Base-by-base conservation (phyloP, 2,329 filamentous ascomycete species). In the Beauveria varroae region DNA sequence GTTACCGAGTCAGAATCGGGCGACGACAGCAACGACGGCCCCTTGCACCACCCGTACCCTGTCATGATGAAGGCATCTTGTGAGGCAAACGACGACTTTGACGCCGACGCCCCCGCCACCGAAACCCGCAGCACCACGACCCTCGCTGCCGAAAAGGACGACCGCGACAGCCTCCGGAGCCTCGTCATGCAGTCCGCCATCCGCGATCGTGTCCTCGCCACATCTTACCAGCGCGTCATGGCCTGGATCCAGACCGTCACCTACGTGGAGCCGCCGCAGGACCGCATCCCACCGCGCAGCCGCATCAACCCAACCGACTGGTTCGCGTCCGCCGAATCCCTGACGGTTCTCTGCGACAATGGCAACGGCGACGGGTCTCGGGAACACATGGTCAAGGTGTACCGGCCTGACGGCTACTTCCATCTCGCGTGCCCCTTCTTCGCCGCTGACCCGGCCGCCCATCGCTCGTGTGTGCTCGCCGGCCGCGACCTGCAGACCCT, bases 101-200 rank as follows among this genome's bases (percentile, higher is more conserved):
- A 24, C 24, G 26, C 28, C 26, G 28, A 44, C n/a, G n/a, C 24
- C 8, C 14, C 28, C 26, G 53, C 37, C 20, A 59, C 57, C 24
- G 57, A 59, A 14, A 53, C 47, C 12, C 57, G 26, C 57, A 59
- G 47, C 57, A 58, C 34, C 56, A 58, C 44, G n/a, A 58, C 56
- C 18, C 20, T 58, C 9, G n/a, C 57, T 40, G 47, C 47, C 9
- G 49, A 52, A 3, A 34, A 24, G 22, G 56, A 51, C 30, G 18
- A 20, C 47, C 2, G 22, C 40, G n/a, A n/a, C 34, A 24, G n/a
- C 12, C 22, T 37, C 37, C 30, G 14, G 14, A 40, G 14, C 46
- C 22, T 43, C 18, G 37, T 59, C 10, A 30, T 52, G 37, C 47
- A 44, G 57, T 20, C 34, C 5, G 18, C 24, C 9, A n/a, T 51